Evolutionary conservation across 345 rosid species (phyloP).

Genomic region (Moricandia arvensis): DNA sequence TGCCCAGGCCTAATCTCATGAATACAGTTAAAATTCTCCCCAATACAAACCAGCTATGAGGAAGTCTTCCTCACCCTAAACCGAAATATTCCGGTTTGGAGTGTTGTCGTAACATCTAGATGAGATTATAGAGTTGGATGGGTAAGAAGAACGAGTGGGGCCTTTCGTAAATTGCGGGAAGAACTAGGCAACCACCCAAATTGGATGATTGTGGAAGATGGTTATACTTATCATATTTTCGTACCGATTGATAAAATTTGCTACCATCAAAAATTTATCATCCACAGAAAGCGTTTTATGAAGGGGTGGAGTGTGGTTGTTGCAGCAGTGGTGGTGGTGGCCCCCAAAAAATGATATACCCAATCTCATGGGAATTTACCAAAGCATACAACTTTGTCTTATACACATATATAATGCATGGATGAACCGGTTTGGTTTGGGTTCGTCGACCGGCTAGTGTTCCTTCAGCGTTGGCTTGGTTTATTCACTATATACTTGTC

Average conservation of each 20-base stretch:
- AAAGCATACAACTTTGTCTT: conserved; percentile 6
- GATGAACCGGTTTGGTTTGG: neutral
- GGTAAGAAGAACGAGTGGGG: conserved; percentile 12
- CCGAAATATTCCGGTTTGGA: neutral
- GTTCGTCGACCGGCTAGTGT: neutral
- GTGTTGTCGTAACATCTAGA: conserved; percentile 22
- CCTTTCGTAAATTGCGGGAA: conserved; percentile 21
- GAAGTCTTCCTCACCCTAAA: no score
- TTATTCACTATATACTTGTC: neutral
- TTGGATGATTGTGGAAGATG: conserved; percentile 29
- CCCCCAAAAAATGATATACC: neutral
- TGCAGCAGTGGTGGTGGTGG: conserved; percentile 28
- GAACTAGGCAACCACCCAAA: conserved; percentile 16
- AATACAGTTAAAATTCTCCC: no score
- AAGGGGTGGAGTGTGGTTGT: conserved; percentile 23
- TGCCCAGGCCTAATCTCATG: no score
- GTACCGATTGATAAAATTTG: conserved; percentile 13
- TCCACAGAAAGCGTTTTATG: conserved; percentile 25
- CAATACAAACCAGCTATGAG: no score
- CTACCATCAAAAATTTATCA: conserved; percentile 14
- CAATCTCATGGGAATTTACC: conserved; percentile 21
- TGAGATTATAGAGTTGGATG: neutral
- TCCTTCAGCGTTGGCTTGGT: neutral
- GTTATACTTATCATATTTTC: conserved; percentile 16
- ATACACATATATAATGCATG: neutral